These are phyloP conservation scores for Tranzscheliella williamsii DNA, from an alignment of 1,284 basidiomycete species.

Conservation along the genomic window DNA sequence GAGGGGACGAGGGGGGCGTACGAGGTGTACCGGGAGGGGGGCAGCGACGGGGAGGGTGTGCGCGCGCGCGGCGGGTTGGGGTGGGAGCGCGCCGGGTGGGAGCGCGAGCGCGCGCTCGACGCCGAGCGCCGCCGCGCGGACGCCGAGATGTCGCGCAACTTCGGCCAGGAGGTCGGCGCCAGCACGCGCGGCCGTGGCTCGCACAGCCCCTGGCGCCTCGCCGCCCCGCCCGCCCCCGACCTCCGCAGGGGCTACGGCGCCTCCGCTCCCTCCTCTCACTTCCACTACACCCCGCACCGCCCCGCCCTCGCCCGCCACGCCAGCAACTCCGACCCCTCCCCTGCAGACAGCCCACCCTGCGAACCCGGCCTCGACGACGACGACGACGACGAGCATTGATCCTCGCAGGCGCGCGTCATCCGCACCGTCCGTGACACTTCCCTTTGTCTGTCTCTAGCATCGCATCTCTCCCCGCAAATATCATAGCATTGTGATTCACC, in stretches of 20 bases:
- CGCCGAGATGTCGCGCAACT: conserved; percentile 43
- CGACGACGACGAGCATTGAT: conserved; percentile 3
- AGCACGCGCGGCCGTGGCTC: conserved; percentile 31
- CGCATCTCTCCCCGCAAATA: too few relatives aligned
- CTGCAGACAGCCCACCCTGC: too few relatives aligned
- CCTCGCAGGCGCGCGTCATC: too few relatives aligned
- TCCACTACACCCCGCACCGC: conserved; percentile 11
- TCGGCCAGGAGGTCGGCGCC: conserved; percentile 37
- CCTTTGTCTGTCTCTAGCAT: too few relatives aligned
- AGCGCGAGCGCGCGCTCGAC: conserved; percentile 26
- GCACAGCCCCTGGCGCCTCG: conserved; percentile 30
- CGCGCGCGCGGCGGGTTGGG: conserved; percentile 3
- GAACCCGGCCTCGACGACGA: conserved; percentile 10
- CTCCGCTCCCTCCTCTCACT: conserved; percentile 19
- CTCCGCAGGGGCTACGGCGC: conserved; percentile 13
- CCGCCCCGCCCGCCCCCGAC: not conserved
- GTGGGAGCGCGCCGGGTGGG: conserved; percentile 23
- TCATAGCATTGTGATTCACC: too few relatives aligned
- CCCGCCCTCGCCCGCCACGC: not conserved
- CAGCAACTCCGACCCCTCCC: conserved; percentile 13
- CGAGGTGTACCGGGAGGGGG: conserved; percentile 17
- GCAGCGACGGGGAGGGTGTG: conserved; percentile 13
- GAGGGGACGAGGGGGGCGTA: conserved; percentile 31
- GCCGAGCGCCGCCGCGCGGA: conserved; percentile 33
- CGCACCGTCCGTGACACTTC: too few relatives aligned